phyloP scores from a whole-genome alignment of 768 basidiomycete species.

The Termitomyces sp. region DNA sequence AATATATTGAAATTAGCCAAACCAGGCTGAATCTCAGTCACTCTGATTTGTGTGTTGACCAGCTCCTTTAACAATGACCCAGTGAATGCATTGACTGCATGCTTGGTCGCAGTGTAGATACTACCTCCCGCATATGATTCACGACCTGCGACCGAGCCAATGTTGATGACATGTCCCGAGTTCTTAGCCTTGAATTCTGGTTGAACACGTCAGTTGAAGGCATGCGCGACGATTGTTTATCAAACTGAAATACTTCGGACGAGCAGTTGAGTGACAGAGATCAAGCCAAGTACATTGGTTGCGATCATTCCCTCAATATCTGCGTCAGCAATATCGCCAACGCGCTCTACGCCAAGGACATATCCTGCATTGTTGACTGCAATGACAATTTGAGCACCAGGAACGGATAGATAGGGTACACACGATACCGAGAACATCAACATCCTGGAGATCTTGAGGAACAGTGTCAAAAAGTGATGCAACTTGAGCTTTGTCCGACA shows the following conservation, averaged over 20 bases:
- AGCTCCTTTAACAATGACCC: constrained; percentile 79
- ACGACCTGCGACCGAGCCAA: constrained; percentile 87
- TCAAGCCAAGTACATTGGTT: constrained; percentile 81
- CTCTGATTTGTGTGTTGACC: constrained; percentile 88
- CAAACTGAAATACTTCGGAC: constrained; percentile 45
- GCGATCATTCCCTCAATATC: constrained; percentile 84
- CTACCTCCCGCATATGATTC: constrained; percentile 89
- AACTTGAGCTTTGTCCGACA: constrained; percentile 72
- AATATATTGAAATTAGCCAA: constrained; percentile 15
- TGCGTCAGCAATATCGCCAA: constrained; percentile 73
- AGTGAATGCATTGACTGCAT: constrained; percentile 83
- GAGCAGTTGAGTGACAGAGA: constrained; percentile 74
- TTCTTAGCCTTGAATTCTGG: constrained; percentile 75
- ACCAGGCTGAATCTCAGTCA: constrained; percentile 94
- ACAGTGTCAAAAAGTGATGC: constrained; percentile 66
- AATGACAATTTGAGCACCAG: not conserved
- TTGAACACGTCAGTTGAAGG: not conserved
- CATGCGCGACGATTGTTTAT: not conserved
- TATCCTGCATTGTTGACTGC: constrained; percentile 77
- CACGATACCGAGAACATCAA: constrained; percentile 78
- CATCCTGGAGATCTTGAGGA: constrained; percentile 59
- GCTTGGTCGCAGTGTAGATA: constrained; percentile 91
- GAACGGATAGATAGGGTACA: not conserved
- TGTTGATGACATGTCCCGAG: constrained; percentile 87
- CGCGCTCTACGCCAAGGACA: constrained; percentile 81